phyloP scores from a whole-genome alignment of 2,329 filamentous ascomycete genomes.

The Diaporthe aspalathi region DNA sequence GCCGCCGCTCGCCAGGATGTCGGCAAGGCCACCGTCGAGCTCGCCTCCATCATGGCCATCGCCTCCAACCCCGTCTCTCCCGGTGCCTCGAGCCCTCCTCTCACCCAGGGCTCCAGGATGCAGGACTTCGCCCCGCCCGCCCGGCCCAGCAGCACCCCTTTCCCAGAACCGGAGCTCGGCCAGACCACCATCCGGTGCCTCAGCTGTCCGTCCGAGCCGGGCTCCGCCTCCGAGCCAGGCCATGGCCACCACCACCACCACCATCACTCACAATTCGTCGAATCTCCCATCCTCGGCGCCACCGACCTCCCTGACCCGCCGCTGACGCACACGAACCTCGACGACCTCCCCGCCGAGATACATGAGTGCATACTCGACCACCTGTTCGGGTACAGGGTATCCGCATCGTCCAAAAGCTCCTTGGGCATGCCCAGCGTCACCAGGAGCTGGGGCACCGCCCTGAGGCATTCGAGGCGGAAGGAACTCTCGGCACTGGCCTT shows the following conservation, averaged over 20 bases:
- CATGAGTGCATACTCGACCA: slow-evolving; percentile 79
- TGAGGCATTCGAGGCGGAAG: slow-evolving; percentile 75
- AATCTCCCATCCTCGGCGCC: slow-evolving; percentile 40
- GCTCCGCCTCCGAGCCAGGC: slow-evolving; percentile 45
- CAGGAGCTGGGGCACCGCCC: slow-evolving; percentile 71
- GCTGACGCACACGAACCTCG: slow-evolving; percentile 52
- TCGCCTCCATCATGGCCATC: slow-evolving; percentile 58
- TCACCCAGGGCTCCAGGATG: slow-evolving; percentile 57
- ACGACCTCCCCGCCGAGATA: slow-evolving; percentile 74
- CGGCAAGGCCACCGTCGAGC: slow-evolving; percentile 54
- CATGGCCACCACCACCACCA: slow-evolving; percentile 43
- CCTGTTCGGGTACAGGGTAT: slow-evolving; percentile 75
- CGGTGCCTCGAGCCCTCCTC: slow-evolving; percentile 63
- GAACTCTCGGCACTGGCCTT: slow-evolving; percentile 75
- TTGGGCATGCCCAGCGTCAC: slow-evolving; percentile 64
- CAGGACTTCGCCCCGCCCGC: slow-evolving; percentile 62
- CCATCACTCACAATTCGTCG: slow-evolving; percentile 36
- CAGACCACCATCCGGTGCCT: slow-evolving; percentile 56
- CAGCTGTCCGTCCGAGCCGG: slow-evolving; percentile 51
- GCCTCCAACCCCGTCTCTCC: slow-evolving; percentile 67
- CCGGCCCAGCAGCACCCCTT: slow-evolving; percentile 70
- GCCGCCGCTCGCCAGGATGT: slow-evolving; percentile 50
- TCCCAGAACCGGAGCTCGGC: slow-evolving; percentile 65
- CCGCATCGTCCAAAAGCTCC: slow-evolving; percentile 67
- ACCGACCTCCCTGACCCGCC: slow-evolving; percentile 21